These are phyloP conservation scores for Lasiosphaeria miniovina DNA, from an alignment of 495 filamentous ascomycete species.

Conservation along the genomic window DNA sequence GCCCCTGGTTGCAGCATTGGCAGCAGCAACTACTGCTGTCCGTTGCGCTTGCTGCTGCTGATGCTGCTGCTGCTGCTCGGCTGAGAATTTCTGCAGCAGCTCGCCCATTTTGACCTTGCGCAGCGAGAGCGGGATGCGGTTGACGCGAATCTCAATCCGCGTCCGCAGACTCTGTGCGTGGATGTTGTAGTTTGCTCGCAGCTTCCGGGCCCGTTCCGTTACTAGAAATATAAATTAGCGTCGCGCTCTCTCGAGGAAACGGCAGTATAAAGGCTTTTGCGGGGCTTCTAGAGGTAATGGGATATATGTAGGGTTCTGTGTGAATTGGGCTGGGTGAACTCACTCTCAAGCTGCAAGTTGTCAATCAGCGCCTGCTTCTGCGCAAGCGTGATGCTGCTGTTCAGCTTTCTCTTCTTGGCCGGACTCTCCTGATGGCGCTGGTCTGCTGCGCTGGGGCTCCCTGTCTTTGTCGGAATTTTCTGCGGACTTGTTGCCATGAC, in stretches of 20 bases:
- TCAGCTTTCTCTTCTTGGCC: slow-evolving; percentile 54
- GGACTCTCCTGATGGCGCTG: slow-evolving; percentile 49
- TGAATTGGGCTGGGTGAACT: slow-evolving; percentile 26
- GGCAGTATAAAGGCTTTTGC: too few species aligned
- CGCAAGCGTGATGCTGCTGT: slow-evolving; percentile 57
- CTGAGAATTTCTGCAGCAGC: slow-evolving; percentile 52
- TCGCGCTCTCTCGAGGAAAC: not conserved
- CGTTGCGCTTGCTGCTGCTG: not conserved
- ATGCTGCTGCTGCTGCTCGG: slow-evolving; percentile 20
- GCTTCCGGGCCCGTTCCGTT: slow-evolving; percentile 84
- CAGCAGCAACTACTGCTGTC: not conserved
- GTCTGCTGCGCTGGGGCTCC: slow-evolving; percentile 32
- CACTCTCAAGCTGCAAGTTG: slow-evolving; percentile 91
- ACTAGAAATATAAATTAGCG: slow-evolving; percentile 51
- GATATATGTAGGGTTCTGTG: not conserved
- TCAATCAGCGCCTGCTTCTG: slow-evolving; percentile 91
- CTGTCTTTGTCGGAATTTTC: slow-evolving; percentile 40
- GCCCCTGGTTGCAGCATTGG: slow-evolving; percentile 6
- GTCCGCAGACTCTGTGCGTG: slow-evolving; percentile 80
- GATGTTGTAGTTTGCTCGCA: slow-evolving; percentile 84
- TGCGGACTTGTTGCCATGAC: slow-evolving; percentile 25
- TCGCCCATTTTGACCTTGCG: slow-evolving; percentile 84
- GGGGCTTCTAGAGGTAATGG: too few species aligned
- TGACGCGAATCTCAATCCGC: slow-evolving; percentile 90
- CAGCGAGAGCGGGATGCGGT: slow-evolving; percentile 79